Evolutionary conservation across 805 yeast genomes (phyloP), one percentile per base, ranked within the genome.

Genomic region (Saccharomycopsis guyanensis): DNA sequence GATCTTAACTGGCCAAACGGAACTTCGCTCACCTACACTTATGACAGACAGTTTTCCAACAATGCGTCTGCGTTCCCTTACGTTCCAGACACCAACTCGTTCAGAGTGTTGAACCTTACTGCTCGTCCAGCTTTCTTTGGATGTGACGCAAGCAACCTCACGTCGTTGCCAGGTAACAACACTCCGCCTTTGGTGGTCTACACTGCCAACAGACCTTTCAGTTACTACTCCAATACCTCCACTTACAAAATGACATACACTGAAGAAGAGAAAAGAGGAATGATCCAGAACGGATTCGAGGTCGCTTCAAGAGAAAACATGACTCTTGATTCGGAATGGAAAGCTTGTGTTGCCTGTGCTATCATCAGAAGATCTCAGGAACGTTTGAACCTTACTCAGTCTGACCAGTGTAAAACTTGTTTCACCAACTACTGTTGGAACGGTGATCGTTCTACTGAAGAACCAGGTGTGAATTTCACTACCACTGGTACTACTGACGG

Each of bases 101-200:
- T 86, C 60, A 57, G 76, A 24, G 71, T 72, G 49, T 55, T 66
- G 53, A 83, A 83, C 48, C 68, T 86, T 51, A 80, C 86, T 12
- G 69, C 80, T 4, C 72, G 66, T 49, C 95, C 95, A 43, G 71
- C 83, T 0, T 86, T 87, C 66, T 87, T 86, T 59, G 96, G 96
- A 27, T 86, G 96, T 63, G 73, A 84, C 58, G 72, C 84, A 2
- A 53, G 64, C 1, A 82, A 83, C 58, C 65, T 80, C 58, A 77
- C 88, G 4, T 65, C 62, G n/a, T 66, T 80, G 49, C 59, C 70
- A 38, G 29, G 29, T 25, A 66, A 69, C 37, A 24, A n/a, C 12
- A 12, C 20, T 7, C 18, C 34, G 3, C 40, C 40, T 7, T 33
- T 33, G 37, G 23, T 19, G 15, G 40, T 33, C 20, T 33, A 33